Base-by-base conservation (phyloP, 495 filamentous ascomycete species). In the Penicillium coffeae region DNA sequence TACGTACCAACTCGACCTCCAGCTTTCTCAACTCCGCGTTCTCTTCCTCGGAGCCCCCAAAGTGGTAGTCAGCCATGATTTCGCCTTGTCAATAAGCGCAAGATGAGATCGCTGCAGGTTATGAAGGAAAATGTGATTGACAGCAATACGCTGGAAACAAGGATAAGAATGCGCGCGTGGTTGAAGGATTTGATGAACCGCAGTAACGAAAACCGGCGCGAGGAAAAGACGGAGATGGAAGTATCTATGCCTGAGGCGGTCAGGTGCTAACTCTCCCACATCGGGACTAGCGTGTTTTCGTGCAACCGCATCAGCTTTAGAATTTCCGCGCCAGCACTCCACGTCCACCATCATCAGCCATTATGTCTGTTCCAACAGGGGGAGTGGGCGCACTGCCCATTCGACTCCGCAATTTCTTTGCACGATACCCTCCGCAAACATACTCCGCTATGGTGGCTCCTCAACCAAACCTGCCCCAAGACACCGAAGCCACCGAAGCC, bases 321-420 rank as follows among this genome's bases (percentile, higher is more conserved):
- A 52, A 41, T 42, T 50, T 36, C 47, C 25, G 35, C 38, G 33
- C 22, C 45, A 21, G 19, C 30, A 42, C 13, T 22, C 36, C 38
- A 21, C 41, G 42, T 46, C 42, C 13, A 9, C 37, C 38, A 47
- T 14, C 5, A 13, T 32, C 27, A 21, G 40, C 47, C 54, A 68
- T 19, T 47, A 73, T 73, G 64, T 52, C 68, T 6, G 38, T 54
- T 33, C 19, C 48, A 3, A 19, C 55, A 25, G 16, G 45, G 34
- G 39, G 42, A 45, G 46, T 66, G 8, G 56, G 41, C 45, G 53
- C 55, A 10, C 59, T 76, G 35, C 93, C 90, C 13, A 68, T 75
- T 15, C 83, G 84, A 14, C 79, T 98, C n/a, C 80, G 80, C 48
- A 83, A 83, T 51, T 96, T 98, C 79, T 89, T 98, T 68, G 83